Evolutionary conservation across 208 protist species (phyloP).

Genomic region (Naegleria gruberi): DNA sequence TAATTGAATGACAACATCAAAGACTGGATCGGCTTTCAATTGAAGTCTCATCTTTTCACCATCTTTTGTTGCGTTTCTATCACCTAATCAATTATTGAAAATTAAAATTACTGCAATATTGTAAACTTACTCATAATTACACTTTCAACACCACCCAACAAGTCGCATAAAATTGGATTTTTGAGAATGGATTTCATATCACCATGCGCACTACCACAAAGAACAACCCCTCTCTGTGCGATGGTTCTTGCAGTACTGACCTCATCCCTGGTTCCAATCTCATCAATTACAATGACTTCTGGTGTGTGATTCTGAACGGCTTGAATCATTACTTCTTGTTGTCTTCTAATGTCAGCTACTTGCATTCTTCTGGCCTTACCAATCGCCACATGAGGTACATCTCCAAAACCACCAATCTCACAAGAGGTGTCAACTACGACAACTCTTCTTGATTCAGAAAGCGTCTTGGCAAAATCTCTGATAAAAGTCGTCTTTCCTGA

Average conservation of each 20-base stretch:
- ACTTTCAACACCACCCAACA: slow-evolving; percentile 70
- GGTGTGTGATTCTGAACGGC: slow-evolving; percentile 86
- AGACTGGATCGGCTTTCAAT: no score
- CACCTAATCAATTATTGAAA: no score
- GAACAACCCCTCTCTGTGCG: not conserved
- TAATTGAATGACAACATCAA: no score
- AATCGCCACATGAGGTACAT: slow-evolving; percentile 68
- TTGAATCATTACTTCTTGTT: slow-evolving; percentile 69
- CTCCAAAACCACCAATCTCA: slow-evolving; percentile 80
- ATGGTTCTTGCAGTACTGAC: not conserved
- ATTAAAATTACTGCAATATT: slow-evolving; percentile 44
- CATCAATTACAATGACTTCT: slow-evolving; percentile 80
- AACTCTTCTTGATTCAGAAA: slow-evolving; percentile 55
- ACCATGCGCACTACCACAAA: not conserved
- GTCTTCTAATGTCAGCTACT: slow-evolving; percentile 55
- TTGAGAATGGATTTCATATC: slow-evolving; percentile 49
- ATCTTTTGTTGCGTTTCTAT: no score
- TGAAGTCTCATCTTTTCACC: no score
- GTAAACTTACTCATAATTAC: slow-evolving; percentile 66
- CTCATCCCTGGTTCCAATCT: slow-evolving; percentile 67
- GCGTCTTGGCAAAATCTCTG: slow-evolving; percentile 61
- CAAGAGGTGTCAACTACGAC: slow-evolving; percentile 85
- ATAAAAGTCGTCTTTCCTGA: slow-evolving; percentile 84
- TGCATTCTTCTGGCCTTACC: slow-evolving; percentile 74
- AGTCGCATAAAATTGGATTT: slow-evolving; percentile 66